A percentile compares a stretch with the other conserved stretches of the same genome.
Conservation (phyloP, 768 basidiomycete species). For the Pleurotus giganteus region DNA sequence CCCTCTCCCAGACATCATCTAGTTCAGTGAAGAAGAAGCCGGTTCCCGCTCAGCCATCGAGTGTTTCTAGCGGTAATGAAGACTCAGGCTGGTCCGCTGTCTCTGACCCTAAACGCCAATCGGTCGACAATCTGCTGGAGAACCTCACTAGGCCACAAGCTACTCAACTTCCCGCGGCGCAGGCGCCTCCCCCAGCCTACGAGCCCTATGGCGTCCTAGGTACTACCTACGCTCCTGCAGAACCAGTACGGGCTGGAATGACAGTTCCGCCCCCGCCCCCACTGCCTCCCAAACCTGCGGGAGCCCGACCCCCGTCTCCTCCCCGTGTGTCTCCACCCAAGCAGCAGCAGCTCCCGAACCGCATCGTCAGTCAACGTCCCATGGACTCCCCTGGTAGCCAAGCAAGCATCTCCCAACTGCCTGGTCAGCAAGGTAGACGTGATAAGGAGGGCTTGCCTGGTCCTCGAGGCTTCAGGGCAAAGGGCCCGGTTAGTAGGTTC, state of each 20-base stretch:
- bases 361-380: constrained; percentile 37
- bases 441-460: constrained; percentile 76
- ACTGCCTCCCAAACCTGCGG: constrained; percentile 56
- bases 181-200: constrained; percentile 38
- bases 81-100: constrained; percentile 54
- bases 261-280: constrained; percentile 60
- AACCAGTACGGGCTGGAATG: constrained; percentile 39
- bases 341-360: constrained; percentile 25
- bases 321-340: constrained; percentile 64
- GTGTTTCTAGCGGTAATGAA: constrained; percentile 47
- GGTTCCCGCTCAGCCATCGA: constrained; percentile 45
- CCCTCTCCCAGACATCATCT: constrained; percentile 53
- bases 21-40: constrained; percentile 66
- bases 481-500: constrained; percentile 34
- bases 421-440: constrained; percentile 32
- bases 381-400: constrained; percentile 55
- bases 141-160: constrained; percentile 58
- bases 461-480: constrained; percentile 43
- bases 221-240: constrained; percentile 44
- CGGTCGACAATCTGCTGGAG: constrained; percentile 79
- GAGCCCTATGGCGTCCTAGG: constrained; percentile 39
- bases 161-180: constrained; percentile 31
- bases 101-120: constrained; percentile 72
- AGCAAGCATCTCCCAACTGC: constrained; percentile 24
- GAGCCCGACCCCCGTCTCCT: constrained; percentile 51